Evolutionary conservation across 176 grass and related monocot species (phyloP).

Genomic region (Zizania latifolia): DNA sequence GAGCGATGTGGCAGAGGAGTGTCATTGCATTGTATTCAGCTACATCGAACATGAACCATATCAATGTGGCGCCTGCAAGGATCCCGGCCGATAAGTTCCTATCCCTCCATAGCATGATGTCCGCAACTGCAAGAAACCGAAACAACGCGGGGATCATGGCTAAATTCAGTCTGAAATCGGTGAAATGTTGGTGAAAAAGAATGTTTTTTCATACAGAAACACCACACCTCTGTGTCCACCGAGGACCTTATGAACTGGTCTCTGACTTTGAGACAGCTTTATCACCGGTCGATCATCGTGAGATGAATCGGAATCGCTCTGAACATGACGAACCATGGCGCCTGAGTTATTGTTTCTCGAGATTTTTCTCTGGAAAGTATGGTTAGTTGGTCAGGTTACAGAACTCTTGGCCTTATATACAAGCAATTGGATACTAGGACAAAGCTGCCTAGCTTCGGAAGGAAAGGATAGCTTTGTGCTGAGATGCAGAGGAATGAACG

Average conservation of each 20-base stretch:
- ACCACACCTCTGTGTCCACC: slow-evolving; percentile 47
- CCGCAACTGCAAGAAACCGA: slow-evolving; percentile 48
- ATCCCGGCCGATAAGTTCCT: slow-evolving; percentile 64
- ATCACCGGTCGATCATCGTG: not conserved
- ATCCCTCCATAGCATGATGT: slow-evolving; percentile 79
- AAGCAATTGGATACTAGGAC: not conserved
- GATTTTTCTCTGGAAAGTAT: not conserved
- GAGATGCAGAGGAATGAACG: slow-evolving; percentile 7
- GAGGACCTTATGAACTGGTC: slow-evolving; percentile 40
- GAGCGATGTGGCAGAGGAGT: slow-evolving; percentile 64
- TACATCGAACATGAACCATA: slow-evolving; percentile 84
- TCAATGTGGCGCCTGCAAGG: slow-evolving; percentile 46
- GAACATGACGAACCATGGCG: slow-evolving; percentile 33
- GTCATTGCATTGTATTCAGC: slow-evolving; percentile 70
- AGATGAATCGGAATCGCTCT: slow-evolving; percentile 45
- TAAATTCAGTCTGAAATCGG: not conserved
- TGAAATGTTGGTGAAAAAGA: not conserved
- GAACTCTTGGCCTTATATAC: slow-evolving; percentile 34
- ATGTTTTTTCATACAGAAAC: not conserved
- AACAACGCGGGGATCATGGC: not conserved
- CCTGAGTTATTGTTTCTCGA: not conserved
- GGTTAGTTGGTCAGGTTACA: not conserved
- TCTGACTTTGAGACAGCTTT: slow-evolving; percentile 22
- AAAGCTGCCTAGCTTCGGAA: slow-evolving; percentile 13
- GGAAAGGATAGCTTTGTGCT: slow-evolving; percentile 55